A percentile compares a stretch with the other conserved stretches of the same genome.
phyloP scores from a whole-genome alignment of 352 stramenopile species.

The Phytopythium cucurbitacearum region DNA sequence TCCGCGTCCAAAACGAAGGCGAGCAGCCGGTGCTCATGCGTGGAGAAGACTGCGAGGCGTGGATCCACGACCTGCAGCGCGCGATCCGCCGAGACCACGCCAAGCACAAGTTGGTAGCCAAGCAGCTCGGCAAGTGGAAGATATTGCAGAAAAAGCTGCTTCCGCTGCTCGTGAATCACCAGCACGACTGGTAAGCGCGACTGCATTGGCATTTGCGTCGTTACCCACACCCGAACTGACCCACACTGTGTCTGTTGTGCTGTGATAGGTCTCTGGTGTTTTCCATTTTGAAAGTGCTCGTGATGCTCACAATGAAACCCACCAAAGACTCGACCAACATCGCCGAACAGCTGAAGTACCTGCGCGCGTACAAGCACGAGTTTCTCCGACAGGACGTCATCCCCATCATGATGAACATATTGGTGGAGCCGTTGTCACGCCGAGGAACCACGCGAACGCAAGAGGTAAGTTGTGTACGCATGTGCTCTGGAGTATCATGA shows the following conservation, averaged over 20 bases:
- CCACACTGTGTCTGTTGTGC: not conserved
- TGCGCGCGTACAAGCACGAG: conserved; percentile 83
- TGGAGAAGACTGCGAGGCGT: conserved; percentile 78
- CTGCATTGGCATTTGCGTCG: not conserved
- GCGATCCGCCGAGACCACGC: conserved; percentile 77
- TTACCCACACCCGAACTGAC: no score
- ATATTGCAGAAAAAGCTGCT: conserved; percentile 87
- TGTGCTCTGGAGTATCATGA: not conserved
- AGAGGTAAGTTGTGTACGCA: conserved; percentile 16
- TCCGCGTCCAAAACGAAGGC: conserved; percentile 52
- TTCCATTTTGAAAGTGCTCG: conserved; percentile 87
- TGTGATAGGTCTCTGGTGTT: conserved; percentile 61
- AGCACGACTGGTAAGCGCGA: conserved; percentile 62
- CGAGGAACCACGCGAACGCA: conserved; percentile 51
- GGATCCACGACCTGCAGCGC: conserved; percentile 85
- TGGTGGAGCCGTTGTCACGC: conserved; percentile 73
- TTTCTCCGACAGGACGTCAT: conserved; percentile 70
- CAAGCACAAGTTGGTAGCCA: conserved; percentile 75
- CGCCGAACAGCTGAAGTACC: conserved; percentile 72
- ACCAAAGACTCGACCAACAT: conserved; percentile 74
- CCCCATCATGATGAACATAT: conserved; percentile 82
- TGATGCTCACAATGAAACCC: conserved; percentile 89
- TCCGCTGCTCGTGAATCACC: conserved; percentile 80
- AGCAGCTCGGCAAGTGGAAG: conserved; percentile 85
- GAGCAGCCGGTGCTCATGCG: conserved; percentile 68